Conservation (phyloP, 306 rosid species). For the Psophocarpus tetragonolobus region DNA sequence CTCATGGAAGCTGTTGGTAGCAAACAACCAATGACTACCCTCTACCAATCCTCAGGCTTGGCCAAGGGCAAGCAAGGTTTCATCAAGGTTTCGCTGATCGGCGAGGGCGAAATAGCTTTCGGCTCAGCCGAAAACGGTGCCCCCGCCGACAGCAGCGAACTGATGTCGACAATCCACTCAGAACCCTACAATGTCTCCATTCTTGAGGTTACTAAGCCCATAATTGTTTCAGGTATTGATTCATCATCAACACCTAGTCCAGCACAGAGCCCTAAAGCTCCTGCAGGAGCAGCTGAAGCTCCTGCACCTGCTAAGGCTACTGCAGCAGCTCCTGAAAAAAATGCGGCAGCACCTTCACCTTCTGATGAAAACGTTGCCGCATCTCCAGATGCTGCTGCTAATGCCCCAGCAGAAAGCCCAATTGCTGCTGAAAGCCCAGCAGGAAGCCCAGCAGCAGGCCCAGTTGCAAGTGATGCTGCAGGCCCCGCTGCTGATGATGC, state of each 20-base stretch:
- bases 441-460: not conserved
- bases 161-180: slow-evolving; percentile 38
- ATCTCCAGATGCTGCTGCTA: not conserved
- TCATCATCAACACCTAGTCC: not conserved
- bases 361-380: not conserved
- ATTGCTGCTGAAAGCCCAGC: not conserved
- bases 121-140: slow-evolving; percentile 49
- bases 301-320: not conserved
- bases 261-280: not conserved
- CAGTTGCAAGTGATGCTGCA: not conserved
- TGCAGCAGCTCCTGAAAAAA: not conserved
- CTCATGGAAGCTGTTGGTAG: slow-evolving; percentile 24
- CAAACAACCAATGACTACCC: slow-evolving; percentile 43
- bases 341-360: slow-evolving; percentile 11
- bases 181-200: slow-evolving; percentile 63
- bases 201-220: slow-evolving; percentile 46
- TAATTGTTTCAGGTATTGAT: slow-evolving; percentile 48
- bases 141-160: not conserved
- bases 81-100: slow-evolving; percentile 30
- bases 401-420: not conserved
- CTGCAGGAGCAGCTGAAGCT: not conserved
- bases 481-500: slow-evolving; percentile 24
- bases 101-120: slow-evolving; percentile 55
- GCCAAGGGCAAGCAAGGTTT: slow-evolving; percentile 53
- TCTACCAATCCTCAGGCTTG: slow-evolving; percentile 57